These are phyloP conservation scores for Paramecium octaurelia DNA, from an alignment of 73 alveolate species.

Conservation along the genomic window DNA sequence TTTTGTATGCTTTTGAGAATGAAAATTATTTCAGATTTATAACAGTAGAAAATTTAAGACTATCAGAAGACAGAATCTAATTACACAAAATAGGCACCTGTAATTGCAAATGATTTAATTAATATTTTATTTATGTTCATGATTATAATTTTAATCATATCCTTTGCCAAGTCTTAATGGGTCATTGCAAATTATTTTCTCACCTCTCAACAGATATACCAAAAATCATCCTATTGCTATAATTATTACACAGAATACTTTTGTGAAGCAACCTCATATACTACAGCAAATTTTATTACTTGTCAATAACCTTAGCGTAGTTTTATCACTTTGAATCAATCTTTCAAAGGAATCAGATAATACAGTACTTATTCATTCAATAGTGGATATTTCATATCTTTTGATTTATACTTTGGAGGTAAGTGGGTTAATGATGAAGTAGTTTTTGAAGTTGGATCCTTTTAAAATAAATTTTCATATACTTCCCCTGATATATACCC, in stretches of 20 bases:
- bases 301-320: not conserved
- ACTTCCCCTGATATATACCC: not conserved
- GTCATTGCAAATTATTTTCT: not conserved
- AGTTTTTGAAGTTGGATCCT: not conserved
- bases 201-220: not conserved
- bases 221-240: not conserved
- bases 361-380: rapidly evolving
- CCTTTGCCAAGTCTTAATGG: not conserved
- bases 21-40: too few species aligned
- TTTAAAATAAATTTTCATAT: not conserved
- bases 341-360: not conserved
- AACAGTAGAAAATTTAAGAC: too few species aligned
- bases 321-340: not conserved
- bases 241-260: not conserved
- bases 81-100: too few species aligned
- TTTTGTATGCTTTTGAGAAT: too few species aligned
- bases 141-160: too few species aligned
- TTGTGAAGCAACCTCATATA: not conserved
- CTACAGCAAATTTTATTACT: not conserved
- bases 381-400: not conserved
- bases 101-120: too few species aligned
- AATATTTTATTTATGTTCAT: not conserved
- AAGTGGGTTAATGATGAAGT: not conserved
- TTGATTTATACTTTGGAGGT: not conserved
- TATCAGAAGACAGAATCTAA: too few species aligned